phyloP scores from a whole-genome alignment of 1,139 yeast species.

The Suzukiozyma palmioleophila region DNA sequence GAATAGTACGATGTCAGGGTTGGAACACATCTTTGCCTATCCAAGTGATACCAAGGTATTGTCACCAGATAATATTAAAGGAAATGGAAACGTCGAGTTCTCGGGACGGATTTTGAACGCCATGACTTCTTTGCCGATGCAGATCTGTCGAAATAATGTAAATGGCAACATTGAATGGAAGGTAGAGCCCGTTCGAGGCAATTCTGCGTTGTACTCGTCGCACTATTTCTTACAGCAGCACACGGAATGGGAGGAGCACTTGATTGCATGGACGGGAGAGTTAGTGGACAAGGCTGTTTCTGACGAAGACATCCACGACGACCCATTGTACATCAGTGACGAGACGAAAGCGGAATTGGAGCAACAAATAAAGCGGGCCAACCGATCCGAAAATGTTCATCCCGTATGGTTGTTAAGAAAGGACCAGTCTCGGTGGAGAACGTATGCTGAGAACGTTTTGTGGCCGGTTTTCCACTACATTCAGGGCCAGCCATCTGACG shows the following conservation, averaged over 20 bases:
- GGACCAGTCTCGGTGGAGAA: conserved; percentile 77
- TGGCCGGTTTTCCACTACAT: conserved; percentile 97
- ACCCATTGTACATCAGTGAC: conserved; percentile 58
- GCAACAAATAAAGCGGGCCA: conserved; percentile 35
- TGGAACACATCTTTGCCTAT: conserved; percentile 10
- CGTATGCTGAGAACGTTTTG: conserved; percentile 81
- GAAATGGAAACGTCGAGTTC: conserved; percentile 26
- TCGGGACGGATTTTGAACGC: conserved; percentile 68
- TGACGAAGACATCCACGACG: conserved; percentile 38
- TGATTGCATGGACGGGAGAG: conserved; percentile 97
- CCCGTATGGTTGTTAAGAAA: conserved; percentile 83
- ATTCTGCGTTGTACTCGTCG: conserved; percentile 79
- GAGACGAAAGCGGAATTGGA: conserved; percentile 51
- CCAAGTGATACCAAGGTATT: conserved; percentile 22
- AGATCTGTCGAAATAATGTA: conserved; percentile 40
- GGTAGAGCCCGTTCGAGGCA: conserved; percentile 70
- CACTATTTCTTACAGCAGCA: conserved; percentile 59
- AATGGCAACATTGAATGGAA: conserved; percentile 39
- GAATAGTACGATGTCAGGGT: conserved; percentile 8
- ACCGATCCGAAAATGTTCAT: conserved; percentile 52
- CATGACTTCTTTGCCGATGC: conserved; percentile 65
- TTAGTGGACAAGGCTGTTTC: conserved; percentile 38
- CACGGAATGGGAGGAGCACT: conserved; percentile 80
- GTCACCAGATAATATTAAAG: conserved; percentile 29
- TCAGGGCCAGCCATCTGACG: conserved; percentile 62